Base-by-base conservation (phyloP, 257 asterid species). In the Avicennia marina region DNA sequence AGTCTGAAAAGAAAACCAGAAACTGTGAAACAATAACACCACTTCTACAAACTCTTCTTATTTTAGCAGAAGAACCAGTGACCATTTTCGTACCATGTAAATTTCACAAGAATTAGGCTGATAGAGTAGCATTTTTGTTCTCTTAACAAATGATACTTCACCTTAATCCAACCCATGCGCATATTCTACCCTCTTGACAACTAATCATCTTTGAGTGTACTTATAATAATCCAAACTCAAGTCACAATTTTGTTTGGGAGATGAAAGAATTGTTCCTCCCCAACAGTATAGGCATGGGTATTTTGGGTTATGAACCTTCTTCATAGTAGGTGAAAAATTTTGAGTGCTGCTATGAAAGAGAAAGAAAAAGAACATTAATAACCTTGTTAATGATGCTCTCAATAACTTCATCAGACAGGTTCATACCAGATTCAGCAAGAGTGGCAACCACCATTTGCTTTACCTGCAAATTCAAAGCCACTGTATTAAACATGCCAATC, bases 361-460 rank as follows among this genome's bases (percentile, higher is more conserved):
- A n/a, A n/a, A n/a, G n/a, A n/a, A n/a, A n/a, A n/a, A n/a, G n/a
- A n/a, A n/a, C n/a, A n/a, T n/a, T n/a, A 58, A 52, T 54, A 55
- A 86, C 98, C 98, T 90, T 90, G 78, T 90, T 95, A 15, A 90
- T 90, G 64, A 90, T 90, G 78, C 98, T 90, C 78, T 90, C 98
- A 26, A 87, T 87, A 63, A 90, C 95, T 50, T 90, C 96, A 66
- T 90, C 98, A 20, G 98, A 87, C 39, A 90, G 87, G 81, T 87
- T 87, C 98, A 90, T 90, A 27, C 98, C 98, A 65, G 98, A 90
- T 78, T 87, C 98, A 42, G 96, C 96, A 34, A 90, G 94, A 55
- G 96, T 87, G 20, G 96, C 98, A 25, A 90, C 98, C 68, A 90
- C 98, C 98, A 90, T 90, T 85, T 87, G 98, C 72, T 90, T 90